A percentile compares a stretch with the other conserved stretches of the same genome.
phyloP scores from a whole-genome alignment of 2,329 filamentous ascomycete species.

The Scedosporium apiospermum region DNA sequence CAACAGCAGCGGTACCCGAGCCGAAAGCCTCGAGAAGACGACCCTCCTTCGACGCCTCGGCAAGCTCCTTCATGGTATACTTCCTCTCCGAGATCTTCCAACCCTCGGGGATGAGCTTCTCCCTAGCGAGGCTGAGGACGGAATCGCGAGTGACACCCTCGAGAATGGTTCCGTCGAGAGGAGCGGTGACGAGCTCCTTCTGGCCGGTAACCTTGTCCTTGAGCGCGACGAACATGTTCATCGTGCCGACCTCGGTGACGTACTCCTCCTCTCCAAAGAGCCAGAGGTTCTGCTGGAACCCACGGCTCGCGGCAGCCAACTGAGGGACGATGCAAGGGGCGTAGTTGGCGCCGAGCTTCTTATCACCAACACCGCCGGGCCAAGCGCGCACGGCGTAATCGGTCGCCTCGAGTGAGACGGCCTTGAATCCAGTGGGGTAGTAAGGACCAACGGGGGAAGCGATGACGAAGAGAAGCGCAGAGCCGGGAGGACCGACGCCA shows the following conservation, averaged over 20 bases:
- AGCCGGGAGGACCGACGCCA: constrained; percentile 84
- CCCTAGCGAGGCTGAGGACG: constrained; percentile 73
- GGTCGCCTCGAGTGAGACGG: constrained; percentile 87
- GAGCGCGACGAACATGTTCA: constrained; percentile 93
- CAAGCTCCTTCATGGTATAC: constrained; percentile 81
- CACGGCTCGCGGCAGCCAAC: constrained; percentile 78
- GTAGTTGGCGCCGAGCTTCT: constrained; percentile 98
- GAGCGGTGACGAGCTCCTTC: constrained; percentile 90
- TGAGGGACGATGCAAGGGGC: constrained; percentile 98
- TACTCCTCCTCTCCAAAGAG: constrained; percentile 92
- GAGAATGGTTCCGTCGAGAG: constrained; percentile 91
- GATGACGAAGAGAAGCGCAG: constrained; percentile 87
- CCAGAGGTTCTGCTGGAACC: constrained; percentile 98
- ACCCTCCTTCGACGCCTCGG: constrained; percentile 73
- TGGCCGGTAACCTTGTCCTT: constrained; percentile 79
- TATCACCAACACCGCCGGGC: constrained; percentile 95
- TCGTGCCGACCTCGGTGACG: constrained; percentile 94
- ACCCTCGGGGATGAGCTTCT: constrained; percentile 73
- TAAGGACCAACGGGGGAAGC: constrained; percentile 95
- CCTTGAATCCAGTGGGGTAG: constrained; percentile 98
- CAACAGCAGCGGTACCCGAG: constrained; percentile 85
- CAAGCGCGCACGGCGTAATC: constrained; percentile 95
- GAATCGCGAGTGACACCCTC: constrained; percentile 93
- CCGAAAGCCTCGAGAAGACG: constrained; percentile 90
- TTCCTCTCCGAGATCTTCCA: constrained; percentile 87